Evolutionary conservation across 169 alveolate genomes (phyloP), one percentile per base, ranked within the genome.

Genomic region (Plasmodium gonderi): DNA sequence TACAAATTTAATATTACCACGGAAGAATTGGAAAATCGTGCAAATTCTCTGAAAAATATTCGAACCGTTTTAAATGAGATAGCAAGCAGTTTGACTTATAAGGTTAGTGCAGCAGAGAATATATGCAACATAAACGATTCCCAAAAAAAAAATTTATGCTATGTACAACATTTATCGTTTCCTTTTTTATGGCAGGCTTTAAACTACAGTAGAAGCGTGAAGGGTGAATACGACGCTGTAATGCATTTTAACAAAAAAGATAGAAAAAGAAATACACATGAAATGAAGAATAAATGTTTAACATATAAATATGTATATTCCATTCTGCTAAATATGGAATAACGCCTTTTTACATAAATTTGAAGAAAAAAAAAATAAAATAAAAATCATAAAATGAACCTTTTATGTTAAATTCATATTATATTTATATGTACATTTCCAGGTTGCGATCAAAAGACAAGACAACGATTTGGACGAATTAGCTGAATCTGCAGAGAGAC

Each of bases 391-490:
- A n/a, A 26, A 79, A 49, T 51, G 6, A 60, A 60, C 72, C 72
- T 1, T 60, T 60, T 60, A 60, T 60, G 36, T 36, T 36, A 29
- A 60, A 60, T 60, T 1, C 72, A 60, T 60, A 45, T 44, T 77
- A 80, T 64, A 47, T 11, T 2, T 23, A 38, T 40, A 60, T 64
- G 31, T 26, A 36, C 44, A 38, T 60, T 14, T 76, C 64, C 64
- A 92, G 95, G 81, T 74, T 36, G 65, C 54, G 60, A 17, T 89
- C 17, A 82, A 60, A 51, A 94, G 90, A 82, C 97, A 95, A 77
- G 96, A 95, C 36, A 77, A 90, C 76, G 96, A 95, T 40, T 80
- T 95, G 38, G 96, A 95, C 23, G 96, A 93, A 54, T 74, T 95
- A 44, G 92, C 96, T 8, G 95, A 90, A 65, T 83, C 94, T 2